These are phyloP conservation scores for Cryphonectria parasitica DNA, from an alignment of 2,329 filamentous ascomycete genomes.

Conservation along the genomic window DNA sequence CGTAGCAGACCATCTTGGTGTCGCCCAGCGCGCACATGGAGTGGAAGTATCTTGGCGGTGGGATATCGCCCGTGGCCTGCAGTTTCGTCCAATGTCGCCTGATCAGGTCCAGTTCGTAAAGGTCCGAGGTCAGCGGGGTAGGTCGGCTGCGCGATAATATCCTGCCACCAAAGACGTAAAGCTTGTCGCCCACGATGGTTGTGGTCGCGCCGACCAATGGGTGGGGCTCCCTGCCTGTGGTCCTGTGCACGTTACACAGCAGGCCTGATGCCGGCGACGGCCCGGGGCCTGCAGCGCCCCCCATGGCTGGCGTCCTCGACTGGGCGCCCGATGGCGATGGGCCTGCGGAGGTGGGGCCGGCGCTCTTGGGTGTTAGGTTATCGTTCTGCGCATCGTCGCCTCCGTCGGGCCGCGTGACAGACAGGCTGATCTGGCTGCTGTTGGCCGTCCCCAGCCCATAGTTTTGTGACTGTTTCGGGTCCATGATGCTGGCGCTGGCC, in stretches of 20 bases:
- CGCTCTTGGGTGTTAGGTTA: conserved; percentile 55
- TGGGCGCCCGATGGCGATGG: conserved; percentile 59
- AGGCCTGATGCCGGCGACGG: conserved; percentile 52
- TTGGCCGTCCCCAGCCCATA: conserved; percentile 45
- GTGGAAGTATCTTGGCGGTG: conserved; percentile 93
- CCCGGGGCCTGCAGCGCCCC: conserved; percentile 42
- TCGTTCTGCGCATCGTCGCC: conserved; percentile 51
- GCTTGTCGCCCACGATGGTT: conserved; percentile 90
- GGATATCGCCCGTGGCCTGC: conserved; percentile 81
- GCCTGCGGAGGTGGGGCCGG: conserved; percentile 58
- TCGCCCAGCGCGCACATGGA: conserved; percentile 93
- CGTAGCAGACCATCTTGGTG: conserved; percentile 96
- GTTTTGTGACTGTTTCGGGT: conserved; percentile 42
- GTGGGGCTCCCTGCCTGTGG: conserved; percentile 88
- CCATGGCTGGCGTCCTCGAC: conserved; percentile 41
- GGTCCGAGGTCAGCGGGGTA: conserved; percentile 78
- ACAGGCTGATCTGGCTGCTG: conserved; percentile 50
- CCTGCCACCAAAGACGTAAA: conserved; percentile 95
- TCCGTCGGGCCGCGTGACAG: conserved; percentile 45
- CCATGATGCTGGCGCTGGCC: conserved; percentile 53
- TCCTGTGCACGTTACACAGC: conserved; percentile 77
- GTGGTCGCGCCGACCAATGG: conserved; percentile 94
- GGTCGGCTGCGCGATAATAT: conserved; percentile 83
- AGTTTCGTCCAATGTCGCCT: conserved; percentile 91
- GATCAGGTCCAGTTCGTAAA: conserved; percentile 93